Base-by-base conservation (phyloP, 2,329 filamentous ascomycete species). In the Colletotrichum incanum region DNA sequence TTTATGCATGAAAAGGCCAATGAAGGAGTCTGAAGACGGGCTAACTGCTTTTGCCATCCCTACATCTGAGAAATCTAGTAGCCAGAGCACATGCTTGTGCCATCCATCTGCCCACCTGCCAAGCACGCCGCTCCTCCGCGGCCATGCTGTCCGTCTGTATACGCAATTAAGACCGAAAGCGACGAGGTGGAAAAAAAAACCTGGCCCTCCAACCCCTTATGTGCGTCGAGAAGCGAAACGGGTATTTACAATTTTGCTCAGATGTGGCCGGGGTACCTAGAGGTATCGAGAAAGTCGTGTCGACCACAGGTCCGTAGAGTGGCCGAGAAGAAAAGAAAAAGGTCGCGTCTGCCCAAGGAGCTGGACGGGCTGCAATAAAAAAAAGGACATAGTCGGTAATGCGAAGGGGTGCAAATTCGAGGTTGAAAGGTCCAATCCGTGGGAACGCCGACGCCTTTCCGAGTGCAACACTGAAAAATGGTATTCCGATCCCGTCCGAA, bases 401-500 rank as follows among this genome's bases (percentile, higher is more conserved):
- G 39, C 47, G 49, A 61, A 52, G 43, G 52, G 20, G 41, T 52
- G 60, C 23, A 52, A 63, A 50, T 41, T 58, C 61, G 39, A 55
- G 61, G 69, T 49, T 67, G 55, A 39, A 49, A 67, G 55, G 49
- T 54, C 45, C 52, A 60, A 73, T 73, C 71, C 71, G 67, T 65
- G 54, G 43, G 45, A 73, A 73, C 71, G 71, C 71, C 71, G 61
- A 73, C 71, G 71, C 71, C 71, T 61, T 47, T 66, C 60, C 56
- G 52, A 66, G 71, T 67, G 71, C 71, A 50, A 62, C 28, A 66
- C 28, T 70, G 56, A 60, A 61, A 61, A 62, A 18, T 49, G 49
- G 49, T 31, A 58, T 52, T 54, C 54, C 61, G 55, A 67, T 66
- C 49, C 67, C 18, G 56, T 58, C 55, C 56, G 37, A 66, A 71